These are phyloP conservation scores for Rhexocercosporidium sp. DNA, from an alignment of 2,329 filamentous ascomycete genomes.

Conservation along the genomic window DNA sequence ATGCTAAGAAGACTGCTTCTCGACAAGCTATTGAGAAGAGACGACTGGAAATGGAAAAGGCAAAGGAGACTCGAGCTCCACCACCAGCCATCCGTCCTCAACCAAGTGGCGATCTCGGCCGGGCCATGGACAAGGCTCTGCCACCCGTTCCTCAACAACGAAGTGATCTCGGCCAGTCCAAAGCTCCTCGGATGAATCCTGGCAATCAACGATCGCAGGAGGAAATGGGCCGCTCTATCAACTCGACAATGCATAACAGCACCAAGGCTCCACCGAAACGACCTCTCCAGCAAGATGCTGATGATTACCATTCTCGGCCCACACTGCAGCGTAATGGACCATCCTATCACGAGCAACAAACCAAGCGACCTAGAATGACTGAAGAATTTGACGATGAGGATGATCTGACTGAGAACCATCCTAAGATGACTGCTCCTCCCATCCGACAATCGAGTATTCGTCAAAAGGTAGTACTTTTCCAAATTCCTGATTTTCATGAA, in stretches of 20 bases:
- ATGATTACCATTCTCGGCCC: conserved; percentile 51
- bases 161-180: conserved; percentile 34
- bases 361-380: conserved; percentile 80
- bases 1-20: conserved; percentile 70
- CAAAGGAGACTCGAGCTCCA: conserved; percentile 67
- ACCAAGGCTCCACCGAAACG: conserved; percentile 79
- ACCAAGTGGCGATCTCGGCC: conserved; percentile 45
- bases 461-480: conserved; percentile 43
- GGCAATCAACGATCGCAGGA: conserved; percentile 58
- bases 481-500: conserved; percentile 6
- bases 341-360: conserved; percentile 66
- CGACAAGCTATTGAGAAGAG: conserved; percentile 60
- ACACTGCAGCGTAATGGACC: conserved; percentile 60
- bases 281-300: conserved; percentile 67
- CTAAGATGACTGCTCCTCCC: conserved; percentile 79
- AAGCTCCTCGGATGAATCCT: conserved; percentile 61
- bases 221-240: conserved; percentile 65
- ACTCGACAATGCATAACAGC: conserved; percentile 63
- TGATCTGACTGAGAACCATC: conserved; percentile 62
- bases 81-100: conserved; percentile 63
- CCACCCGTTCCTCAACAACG: conserved; percentile 38
- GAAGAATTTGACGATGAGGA: conserved; percentile 71
- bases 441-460: conserved; percentile 79
- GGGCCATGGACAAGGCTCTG: conserved; percentile 38
- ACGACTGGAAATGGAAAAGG: conserved; percentile 60